phyloP scores from a whole-genome alignment of 139 green algal genomes.

The Parachlorella kessleri region DNA sequence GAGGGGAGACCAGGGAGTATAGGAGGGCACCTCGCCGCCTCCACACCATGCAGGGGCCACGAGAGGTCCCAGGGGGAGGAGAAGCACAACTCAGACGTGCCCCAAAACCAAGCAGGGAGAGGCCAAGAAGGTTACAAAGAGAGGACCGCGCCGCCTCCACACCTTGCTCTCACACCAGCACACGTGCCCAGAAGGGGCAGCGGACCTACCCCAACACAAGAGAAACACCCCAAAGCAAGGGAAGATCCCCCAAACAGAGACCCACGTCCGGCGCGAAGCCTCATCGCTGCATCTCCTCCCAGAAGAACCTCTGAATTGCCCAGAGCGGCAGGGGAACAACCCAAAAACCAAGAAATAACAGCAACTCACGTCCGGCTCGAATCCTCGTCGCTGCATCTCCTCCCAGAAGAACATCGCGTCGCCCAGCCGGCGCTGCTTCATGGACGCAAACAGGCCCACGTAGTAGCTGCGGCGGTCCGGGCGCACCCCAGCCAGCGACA shows the following conservation, averaged over 20 bases:
- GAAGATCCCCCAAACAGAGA: too few species aligned
- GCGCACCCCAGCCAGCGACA: constrained; percentile 23
- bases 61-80: too few species aligned
- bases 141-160: too few species aligned
- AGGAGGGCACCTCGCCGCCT: too few species aligned
- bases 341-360: too few species aligned
- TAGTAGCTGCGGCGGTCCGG: constrained; percentile 9
- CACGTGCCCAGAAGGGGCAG: not conserved
- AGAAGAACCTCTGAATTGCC: not conserved
- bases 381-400: constrained; percentile 27
- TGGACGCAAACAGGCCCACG: constrained; percentile 22
- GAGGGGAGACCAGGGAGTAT: too few species aligned
- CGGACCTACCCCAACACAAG: not conserved
- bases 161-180: too few species aligned
- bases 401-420: constrained; percentile 35
- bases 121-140: too few species aligned
- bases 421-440: constrained; percentile 29
- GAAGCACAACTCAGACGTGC: too few species aligned
- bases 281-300: not conserved
- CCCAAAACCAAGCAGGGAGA: too few species aligned
- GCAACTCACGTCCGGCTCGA: constrained; percentile 33
- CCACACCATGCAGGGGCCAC: too few species aligned
- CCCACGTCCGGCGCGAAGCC: not conserved
- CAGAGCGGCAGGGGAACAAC: too few species aligned
- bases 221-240: not conserved